Evolutionary conservation across 169 alveolate genomes (phyloP).

Genomic region (Cryptosporidium parvum): DNA sequence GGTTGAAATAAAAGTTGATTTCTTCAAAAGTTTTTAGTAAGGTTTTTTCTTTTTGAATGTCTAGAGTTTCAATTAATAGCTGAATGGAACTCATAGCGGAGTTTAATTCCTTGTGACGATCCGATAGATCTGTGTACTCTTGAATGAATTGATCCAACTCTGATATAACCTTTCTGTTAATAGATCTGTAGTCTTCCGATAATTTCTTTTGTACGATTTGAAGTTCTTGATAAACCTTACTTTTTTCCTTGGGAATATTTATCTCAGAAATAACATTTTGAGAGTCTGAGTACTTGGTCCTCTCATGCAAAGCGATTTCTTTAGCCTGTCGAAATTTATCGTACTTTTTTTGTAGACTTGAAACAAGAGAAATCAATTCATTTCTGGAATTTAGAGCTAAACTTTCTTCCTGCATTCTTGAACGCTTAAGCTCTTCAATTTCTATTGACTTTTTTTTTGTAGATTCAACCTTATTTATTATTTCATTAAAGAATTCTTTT

Average conservation of each 20-base stretch:
- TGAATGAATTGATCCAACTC: constrained; percentile 69
- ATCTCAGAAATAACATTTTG: constrained; percentile 9
- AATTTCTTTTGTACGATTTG: constrained; percentile 17
- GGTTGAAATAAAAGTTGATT: constrained; percentile 77
- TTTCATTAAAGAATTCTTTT: constrained; percentile 3
- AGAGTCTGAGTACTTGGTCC: neutral
- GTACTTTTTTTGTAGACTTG: constrained; percentile 23
- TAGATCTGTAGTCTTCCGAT: constrained; percentile 20
- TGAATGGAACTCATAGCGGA: constrained; percentile 69
- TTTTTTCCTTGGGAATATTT: constrained; percentile 19
- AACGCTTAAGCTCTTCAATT: neutral
- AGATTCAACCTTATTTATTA: constrained; percentile 15
- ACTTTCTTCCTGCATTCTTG: constrained; percentile 9
- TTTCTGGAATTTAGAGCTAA: neutral
- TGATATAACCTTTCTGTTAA: constrained; percentile 47
- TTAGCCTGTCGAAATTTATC: constrained; percentile 30
- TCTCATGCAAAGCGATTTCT: constrained; percentile 32
- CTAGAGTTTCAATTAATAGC: constrained; percentile 28
- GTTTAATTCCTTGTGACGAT: constrained; percentile 50
- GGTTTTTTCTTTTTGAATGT: constrained; percentile 78
- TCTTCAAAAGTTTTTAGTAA: constrained; percentile 76
- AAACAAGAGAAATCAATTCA: constrained; percentile 7
- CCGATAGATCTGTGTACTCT: constrained; percentile 70
- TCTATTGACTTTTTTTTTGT: neutral
- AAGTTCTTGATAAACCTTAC: constrained; percentile 32